Base-by-base conservation (phyloP, 2,329 filamentous ascomycete genomes). In the Periconia sp. region DNA sequence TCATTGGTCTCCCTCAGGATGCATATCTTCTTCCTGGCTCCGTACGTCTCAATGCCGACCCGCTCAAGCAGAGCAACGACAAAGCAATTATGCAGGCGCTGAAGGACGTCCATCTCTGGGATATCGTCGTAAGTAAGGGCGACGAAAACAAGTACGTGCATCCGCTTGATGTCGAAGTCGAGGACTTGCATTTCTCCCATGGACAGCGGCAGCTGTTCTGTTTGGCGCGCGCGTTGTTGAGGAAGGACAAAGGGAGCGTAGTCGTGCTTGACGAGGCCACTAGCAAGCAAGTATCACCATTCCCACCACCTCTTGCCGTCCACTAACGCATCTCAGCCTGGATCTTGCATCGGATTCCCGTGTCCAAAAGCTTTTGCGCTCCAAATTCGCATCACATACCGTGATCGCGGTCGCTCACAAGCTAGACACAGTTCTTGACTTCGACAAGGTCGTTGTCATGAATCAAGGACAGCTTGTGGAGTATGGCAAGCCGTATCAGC, bases 151-250 rank as follows among this genome's bases (percentile, higher is more conserved):
- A 60, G 35, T 65, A 67, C 25, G 52, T 48, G 15, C 63, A 67
- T 44, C 63, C 63, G 8, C 50, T 68, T 11, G 61, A 66, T 33
- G 59, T 64, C 7, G 38, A 56, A 10, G 60, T 68, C 11, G 59
- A 65, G 5, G 61, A 65, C 36, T 44, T 65, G 9, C 60, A 66
- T 32, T 61, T 68, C 32, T 60, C 55, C 11, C 56, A 64, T 16
- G 85, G 85, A 0, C 84, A 87, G 61, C 77, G 77, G 31, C 84
- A 87, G 55, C 72, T 87, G 0, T 84, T 88, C 52, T 83, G 78
- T 49, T 73, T 88, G 1, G 83, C 80, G 0, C 68, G 83, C 0
- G 84, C 82, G 0, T 72, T 86, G 13, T 62, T 87, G 6, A 48
- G 58, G 16, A 47, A 36, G n/a, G 55, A 61, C 25, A 57, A 52